Conservation (phyloP, 2,329 filamentous ascomycete species). For the Trichoderma breve region DNA sequence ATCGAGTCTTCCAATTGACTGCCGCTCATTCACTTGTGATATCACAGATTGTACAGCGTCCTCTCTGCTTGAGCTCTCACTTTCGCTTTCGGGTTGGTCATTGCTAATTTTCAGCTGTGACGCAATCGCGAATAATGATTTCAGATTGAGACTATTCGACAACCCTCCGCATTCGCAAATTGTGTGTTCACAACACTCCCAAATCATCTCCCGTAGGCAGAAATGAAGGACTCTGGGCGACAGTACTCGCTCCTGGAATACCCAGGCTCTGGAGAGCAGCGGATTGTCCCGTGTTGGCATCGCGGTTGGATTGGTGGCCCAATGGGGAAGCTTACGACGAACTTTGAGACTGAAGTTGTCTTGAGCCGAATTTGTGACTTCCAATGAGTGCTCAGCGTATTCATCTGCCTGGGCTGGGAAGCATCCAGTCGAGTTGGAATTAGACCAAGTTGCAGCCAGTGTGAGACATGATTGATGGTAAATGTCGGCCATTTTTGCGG, state of each 20-base stretch:
- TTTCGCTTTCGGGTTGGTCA: not conserved
- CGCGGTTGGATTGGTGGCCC: not conserved
- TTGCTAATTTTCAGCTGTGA: not conserved
- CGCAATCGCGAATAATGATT: not conserved
- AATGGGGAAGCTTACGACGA: not conserved
- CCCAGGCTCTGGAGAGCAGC: not conserved
- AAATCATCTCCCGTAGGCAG: not conserved
- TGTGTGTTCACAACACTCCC: not conserved
- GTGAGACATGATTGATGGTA: not conserved
- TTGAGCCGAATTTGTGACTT: not conserved
- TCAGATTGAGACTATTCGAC: not conserved
- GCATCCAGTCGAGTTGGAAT: not conserved
- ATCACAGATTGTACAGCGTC: not conserved
- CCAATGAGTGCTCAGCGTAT: not conserved
- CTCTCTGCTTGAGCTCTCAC: not conserved
- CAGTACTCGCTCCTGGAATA: not conserved
- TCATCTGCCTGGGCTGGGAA: not conserved
- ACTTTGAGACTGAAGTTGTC: not conserved
- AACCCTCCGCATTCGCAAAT: not conserved
- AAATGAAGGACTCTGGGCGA: not conserved
- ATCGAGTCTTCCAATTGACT: not conserved
- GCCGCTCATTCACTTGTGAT: not conserved
- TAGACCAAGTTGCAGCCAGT: not conserved
- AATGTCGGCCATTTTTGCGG: not conserved
- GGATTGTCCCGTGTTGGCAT: not conserved